Percentiles rank a stretch among this genome's conserved stretches.
phyloP scores from a whole-genome alignment of 768 basidiomycete genomes.

The Termitomyces sp. region DNA sequence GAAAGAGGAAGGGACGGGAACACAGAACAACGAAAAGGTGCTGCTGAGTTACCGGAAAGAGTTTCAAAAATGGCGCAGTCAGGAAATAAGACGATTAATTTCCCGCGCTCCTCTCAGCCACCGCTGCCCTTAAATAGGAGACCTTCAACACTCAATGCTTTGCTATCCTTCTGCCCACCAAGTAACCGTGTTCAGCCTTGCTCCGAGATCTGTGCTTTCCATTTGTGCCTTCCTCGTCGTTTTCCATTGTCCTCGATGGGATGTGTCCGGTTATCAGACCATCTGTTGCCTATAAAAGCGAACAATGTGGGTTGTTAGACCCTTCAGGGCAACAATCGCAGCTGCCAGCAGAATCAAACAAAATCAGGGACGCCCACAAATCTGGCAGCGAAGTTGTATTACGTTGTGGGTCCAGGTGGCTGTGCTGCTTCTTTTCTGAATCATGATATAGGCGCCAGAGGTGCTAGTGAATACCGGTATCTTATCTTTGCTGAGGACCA shows the following conservation, averaged over 20 bases:
- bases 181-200: neutral
- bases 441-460: neutral
- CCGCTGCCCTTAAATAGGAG: constrained; percentile 11
- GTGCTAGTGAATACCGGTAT: neutral
- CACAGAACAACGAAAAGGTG: constrained; percentile 9
- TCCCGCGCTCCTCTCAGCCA: constrained; percentile 28
- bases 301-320: constrained; percentile 21
- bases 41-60: constrained; percentile 11
- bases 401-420: constrained; percentile 39
- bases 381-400: constrained; percentile 19
- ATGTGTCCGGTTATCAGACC: constrained; percentile 4
- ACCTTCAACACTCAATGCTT: constrained; percentile 2
- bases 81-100: constrained; percentile 20
- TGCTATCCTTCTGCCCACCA: neutral
- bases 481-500: neutral
- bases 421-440: constrained; percentile 20
- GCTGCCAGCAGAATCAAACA: constrained; percentile 7
- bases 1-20: constrained; percentile 9
- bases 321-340: constrained; percentile 1
- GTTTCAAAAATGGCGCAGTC: constrained; percentile 34
- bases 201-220: neutral
- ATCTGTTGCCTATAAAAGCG: constrained; percentile 14
- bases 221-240: neutral
- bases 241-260: constrained; percentile 18
- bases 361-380: constrained; percentile 7